phyloP scores from a whole-genome alignment of 129 eudicot genomes.

The Saussurea involucrata region DNA sequence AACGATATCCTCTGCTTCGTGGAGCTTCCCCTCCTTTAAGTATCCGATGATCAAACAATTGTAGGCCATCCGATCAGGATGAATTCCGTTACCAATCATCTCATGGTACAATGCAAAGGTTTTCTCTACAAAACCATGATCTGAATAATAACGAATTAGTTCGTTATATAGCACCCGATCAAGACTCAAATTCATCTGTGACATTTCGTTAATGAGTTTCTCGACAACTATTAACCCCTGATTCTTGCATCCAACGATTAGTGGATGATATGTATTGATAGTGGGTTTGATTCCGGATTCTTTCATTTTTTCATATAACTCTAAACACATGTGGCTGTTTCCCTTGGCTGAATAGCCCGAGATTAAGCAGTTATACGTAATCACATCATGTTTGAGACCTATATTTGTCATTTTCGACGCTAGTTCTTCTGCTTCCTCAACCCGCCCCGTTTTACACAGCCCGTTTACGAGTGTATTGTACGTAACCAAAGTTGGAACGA shows the following conservation, averaged over 20 bases:
- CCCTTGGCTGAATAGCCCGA: conserved; percentile 14
- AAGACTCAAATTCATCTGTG: conserved; percentile 2
- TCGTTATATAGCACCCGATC: conserved; percentile 19
- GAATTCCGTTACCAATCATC: conserved; percentile 16
- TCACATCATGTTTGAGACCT: conserved; percentile 14
- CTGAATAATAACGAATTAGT: conserved; percentile 13
- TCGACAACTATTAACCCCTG: not conserved
- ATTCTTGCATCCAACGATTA: conserved; percentile 5
- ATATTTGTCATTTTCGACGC: not conserved
- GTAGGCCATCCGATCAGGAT: conserved; percentile 12
- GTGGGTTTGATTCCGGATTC: conserved; percentile 13
- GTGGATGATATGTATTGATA: conserved; percentile 12
- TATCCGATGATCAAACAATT: conserved; percentile 14
- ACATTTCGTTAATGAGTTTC: conserved; percentile 8
- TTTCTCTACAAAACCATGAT: not conserved
- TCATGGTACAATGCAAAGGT: not conserved
- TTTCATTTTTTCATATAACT: conserved; percentile 19
- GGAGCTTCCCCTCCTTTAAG: conserved; percentile 9
- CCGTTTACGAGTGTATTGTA: conserved; percentile 23
- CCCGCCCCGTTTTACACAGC: conserved; percentile 12
- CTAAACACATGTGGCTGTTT: conserved; percentile 6
- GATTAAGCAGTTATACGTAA: conserved; percentile 21
- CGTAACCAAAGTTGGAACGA: conserved; percentile 17
- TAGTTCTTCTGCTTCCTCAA: conserved; percentile 22
- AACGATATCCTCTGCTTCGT: conserved; percentile 16